Conservation (phyloP, 73 alveolate species). For the Effrenium voratum region DNA sequence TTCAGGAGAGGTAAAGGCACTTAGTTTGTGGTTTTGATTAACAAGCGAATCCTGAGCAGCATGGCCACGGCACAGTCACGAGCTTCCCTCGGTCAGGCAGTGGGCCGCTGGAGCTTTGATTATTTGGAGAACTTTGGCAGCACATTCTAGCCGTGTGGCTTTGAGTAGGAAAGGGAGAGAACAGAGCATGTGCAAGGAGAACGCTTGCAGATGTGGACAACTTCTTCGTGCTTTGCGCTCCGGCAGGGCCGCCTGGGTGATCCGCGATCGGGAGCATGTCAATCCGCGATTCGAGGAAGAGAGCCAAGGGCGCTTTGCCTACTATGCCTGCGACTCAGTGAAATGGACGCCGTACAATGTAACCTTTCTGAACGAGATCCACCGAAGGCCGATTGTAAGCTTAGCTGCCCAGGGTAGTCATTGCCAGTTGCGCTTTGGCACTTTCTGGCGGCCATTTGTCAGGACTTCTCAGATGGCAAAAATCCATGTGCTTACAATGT, state of each 20-base stretch:
- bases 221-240: slow-evolving; percentile 75
- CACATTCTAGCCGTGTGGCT: no score
- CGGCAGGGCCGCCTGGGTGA: not conserved
- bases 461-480: slow-evolving; percentile 61
- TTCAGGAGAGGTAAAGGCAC: not conserved
- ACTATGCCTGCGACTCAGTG: slow-evolving; percentile 29
- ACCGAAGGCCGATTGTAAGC: not conserved
- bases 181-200: slow-evolving; percentile 14
- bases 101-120: slow-evolving; percentile 45
- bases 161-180: no score
- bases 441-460: not conserved
- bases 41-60: not conserved
- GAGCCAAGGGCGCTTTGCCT: slow-evolving; percentile 63
- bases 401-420: not conserved
- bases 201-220: slow-evolving; percentile 76
- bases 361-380: not conserved
- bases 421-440: not conserved
- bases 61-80: no score
- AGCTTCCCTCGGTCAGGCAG: slow-evolving; percentile 31
- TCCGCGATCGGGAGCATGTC: not conserved
- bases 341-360: not conserved
- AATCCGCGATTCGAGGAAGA: not conserved
- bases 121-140: slow-evolving; percentile 61
- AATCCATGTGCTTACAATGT: slow-evolving; percentile 80
- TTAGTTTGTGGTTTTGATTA: not conserved